Evolutionary conservation across 2,329 filamentous ascomycete species (phyloP), one percentile per base, ranked within the genome.

Genomic region (Alternaria tenuissima): DNA sequence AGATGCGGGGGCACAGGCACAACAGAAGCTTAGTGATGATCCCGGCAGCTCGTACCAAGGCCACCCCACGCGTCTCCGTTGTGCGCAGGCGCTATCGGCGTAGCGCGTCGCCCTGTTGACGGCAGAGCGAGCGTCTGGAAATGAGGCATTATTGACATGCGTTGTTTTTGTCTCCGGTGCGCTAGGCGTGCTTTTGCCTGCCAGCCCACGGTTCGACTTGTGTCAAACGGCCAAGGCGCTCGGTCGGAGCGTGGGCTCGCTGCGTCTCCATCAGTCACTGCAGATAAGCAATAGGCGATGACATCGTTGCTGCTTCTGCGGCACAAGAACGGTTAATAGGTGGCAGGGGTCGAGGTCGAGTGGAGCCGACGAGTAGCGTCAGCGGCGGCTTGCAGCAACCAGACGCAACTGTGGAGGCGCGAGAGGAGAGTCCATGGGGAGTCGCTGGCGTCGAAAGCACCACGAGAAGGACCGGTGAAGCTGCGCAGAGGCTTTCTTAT

Each of bases 211-310:
- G 26, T 24, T 44, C 39, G 51, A 32, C 51, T 44, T 22, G 18
- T 51, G 39, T 42, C 44, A 41, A 39, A 44, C 60, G 46, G 42
- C 34, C 61, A 39, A 12, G 46, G 20, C 30, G 41, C 46, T 38
- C 41, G 48, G 32, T 43, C 42, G 6, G 48, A 60, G 22, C 28
- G 52, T 41, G 52, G 55, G 42, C 46, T 61, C 52, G 62, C 64
- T 57, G 62, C 55, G 54, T 24, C n/a, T 52, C 48, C 58, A 56
- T 59, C 59, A 58, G 59, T 57, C 60, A 57, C 51, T 38, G 47
- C 49, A 57, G 66, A 66, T 68, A 70, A 69, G 66, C 66, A 57
- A 38, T 41, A 48, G 46, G 48, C 63, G 32, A 68, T 66, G 66
- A 70, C 68, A 70, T 60, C 61, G 63, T 9, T 34, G 18, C 52